Evolutionary conservation across 257 asterid species (phyloP).

Genomic region (Solanum acaule): DNA sequence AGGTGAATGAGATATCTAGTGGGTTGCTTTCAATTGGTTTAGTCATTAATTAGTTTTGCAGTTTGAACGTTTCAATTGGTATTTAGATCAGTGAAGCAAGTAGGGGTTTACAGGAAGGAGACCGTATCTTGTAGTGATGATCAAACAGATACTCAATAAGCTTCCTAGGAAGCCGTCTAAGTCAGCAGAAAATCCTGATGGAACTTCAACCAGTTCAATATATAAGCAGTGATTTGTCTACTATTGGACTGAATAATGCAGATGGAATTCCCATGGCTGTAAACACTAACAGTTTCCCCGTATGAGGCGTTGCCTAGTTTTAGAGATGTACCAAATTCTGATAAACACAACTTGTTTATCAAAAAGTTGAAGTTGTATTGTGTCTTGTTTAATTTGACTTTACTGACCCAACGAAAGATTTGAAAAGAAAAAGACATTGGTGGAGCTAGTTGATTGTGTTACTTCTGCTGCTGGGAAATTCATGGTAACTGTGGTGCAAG

Average conservation of each 20-base stretch:
- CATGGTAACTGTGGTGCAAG: neutral
- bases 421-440: neutral
- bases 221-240: conserved; percentile 20
- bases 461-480: neutral
- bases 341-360: neutral
- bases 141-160: conserved; percentile 55
- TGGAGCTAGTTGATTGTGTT: neutral
- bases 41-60: neutral
- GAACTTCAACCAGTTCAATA: conserved; percentile 25
- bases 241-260: conserved; percentile 6
- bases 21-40: conserved; percentile 2
- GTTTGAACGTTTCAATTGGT: neutral
- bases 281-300: neutral
- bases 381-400: neutral
- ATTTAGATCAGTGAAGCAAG: neutral
- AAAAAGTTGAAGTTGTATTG: neutral
- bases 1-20: conserved; percentile 1
- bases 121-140: conserved; percentile 32
- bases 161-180: conserved; percentile 59
- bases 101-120: neutral
- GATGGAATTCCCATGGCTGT: conserved; percentile 14
- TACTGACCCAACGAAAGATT: neutral
- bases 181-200: conserved; percentile 42
- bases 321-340: neutral
- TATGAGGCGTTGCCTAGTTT: neutral